phyloP scores from a whole-genome alignment of 441 rosid species.

The Manihot esculenta region DNA sequence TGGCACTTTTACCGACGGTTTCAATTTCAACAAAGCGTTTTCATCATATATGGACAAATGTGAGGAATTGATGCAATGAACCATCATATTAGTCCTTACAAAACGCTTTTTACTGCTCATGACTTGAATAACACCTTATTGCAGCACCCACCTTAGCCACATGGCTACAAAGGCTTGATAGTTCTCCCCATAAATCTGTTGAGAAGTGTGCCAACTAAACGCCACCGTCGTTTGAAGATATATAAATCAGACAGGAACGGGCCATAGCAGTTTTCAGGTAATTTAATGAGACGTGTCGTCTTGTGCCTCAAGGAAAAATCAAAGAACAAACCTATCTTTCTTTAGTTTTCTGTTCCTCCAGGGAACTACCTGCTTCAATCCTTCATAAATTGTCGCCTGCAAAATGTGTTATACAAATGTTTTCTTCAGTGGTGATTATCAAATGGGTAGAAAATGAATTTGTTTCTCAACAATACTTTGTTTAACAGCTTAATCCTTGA shows the following conservation, averaged over 20 bases:
- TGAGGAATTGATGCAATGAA: not conserved
- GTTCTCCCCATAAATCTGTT: not conserved
- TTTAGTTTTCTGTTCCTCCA: constrained; percentile 57
- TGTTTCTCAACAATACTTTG: too few species aligned
- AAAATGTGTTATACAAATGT: constrained; percentile 17
- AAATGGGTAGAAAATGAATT: not conserved
- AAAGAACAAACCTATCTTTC: constrained; percentile 38
- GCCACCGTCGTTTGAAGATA: too few species aligned
- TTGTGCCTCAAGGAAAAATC: constrained; percentile 17
- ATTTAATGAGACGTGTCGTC: not conserved
- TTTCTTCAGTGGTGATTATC: not conserved
- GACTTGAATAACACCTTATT: constrained; percentile 8
- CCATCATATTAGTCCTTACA: not conserved
- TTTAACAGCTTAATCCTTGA: not conserved
- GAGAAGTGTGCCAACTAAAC: constrained; percentile 4
- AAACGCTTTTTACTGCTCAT: not conserved
- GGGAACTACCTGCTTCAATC: constrained; percentile 66
- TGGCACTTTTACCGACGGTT: not conserved
- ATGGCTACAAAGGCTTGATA: constrained; percentile 3
- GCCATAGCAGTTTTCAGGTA: constrained; percentile 6
- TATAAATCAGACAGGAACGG: not conserved
- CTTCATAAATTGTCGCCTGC: constrained; percentile 61
- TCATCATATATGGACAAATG: not conserved
- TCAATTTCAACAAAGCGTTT: not conserved
- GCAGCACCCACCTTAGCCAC: constrained; percentile 3